Percentiles rank a stretch among this genome's conserved stretches.
These are phyloP conservation scores for Xylaria multiplex DNA, from an alignment of 2,329 filamentous ascomycete genomes.

Conservation along the genomic window DNA sequence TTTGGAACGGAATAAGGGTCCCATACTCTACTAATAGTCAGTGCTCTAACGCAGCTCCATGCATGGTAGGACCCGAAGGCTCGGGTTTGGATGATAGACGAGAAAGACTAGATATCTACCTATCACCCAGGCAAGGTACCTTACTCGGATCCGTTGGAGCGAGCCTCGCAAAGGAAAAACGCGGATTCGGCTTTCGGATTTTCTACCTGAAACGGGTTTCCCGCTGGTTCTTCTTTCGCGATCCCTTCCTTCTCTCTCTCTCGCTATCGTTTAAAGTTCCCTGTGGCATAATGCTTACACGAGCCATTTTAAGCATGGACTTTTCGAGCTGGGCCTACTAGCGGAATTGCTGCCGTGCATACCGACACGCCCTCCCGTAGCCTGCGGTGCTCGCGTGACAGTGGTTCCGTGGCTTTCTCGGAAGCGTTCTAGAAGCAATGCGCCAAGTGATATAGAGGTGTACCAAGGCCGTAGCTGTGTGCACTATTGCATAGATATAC, in stretches of 20 bases:
- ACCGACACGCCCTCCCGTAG: background rate
- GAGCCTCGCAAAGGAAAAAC: background rate
- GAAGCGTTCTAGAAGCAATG: slow-evolving; percentile 23
- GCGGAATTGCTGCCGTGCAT: background rate
- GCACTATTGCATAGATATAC: slow-evolving; percentile 4
- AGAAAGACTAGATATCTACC: background rate
- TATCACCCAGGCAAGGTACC: no score
- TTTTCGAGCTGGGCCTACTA: no score
- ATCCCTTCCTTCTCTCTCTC: no score
- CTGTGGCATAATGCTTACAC: no score
- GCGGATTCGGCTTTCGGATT: background rate
- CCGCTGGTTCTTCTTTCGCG: no score
- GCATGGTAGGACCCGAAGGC: slow-evolving; percentile 13
- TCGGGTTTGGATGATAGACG: slow-evolving; percentile 10
- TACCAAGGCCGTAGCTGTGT: slow-evolving; percentile 15
- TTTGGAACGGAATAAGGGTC: background rate
- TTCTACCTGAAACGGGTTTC: no score
- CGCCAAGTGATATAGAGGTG: slow-evolving; percentile 17
- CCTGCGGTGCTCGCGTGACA: background rate
- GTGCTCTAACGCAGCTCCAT: background rate
- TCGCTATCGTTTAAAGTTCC: no score
- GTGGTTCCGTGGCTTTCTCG: background rate
- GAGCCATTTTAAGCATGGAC: no score
- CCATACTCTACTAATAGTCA: background rate
- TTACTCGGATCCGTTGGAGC: background rate